These are phyloP conservation scores for Lentithecium fluviatile DNA, from an alignment of 495 filamentous ascomycete species.

Conservation along the genomic window DNA sequence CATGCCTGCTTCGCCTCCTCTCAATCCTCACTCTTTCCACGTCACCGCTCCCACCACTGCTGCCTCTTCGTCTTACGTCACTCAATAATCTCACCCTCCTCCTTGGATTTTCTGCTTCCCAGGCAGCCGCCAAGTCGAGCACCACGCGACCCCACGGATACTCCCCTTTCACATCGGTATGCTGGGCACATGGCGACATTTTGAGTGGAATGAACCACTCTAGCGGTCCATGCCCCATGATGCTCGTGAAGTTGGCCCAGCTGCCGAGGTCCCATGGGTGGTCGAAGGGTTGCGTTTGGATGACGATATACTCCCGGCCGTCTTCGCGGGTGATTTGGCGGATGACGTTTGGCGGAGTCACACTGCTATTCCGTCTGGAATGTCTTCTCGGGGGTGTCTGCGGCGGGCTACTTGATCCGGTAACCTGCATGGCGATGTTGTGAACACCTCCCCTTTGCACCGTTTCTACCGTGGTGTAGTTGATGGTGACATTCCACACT, in stretches of 20 bases:
- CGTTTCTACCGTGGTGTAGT: conserved; percentile 81
- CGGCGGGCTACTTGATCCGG: not conserved
- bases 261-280: conserved; percentile 28
- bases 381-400: not conserved
- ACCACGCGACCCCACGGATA: conserved; percentile 22
- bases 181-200: conserved; percentile 22
- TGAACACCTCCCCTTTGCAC: conserved; percentile 60
- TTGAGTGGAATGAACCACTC: conserved; percentile 30
- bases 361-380: not conserved
- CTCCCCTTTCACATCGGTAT: conserved; percentile 7
- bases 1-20: too few species aligned
- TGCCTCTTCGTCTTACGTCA: too few species aligned
- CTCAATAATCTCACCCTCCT: too few species aligned
- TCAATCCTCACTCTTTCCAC: too few species aligned
- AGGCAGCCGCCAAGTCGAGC: conserved; percentile 1
- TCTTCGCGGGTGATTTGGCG: not conserved
- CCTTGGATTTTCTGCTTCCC: not conserved
- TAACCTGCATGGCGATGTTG: conserved; percentile 16
- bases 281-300: conserved; percentile 23
- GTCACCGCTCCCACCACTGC: too few species aligned
- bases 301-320: conserved; percentile 7
- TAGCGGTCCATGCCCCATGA: conserved; percentile 12
- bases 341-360: not conserved
- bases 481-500: conserved; percentile 64
- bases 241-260: conserved; percentile 13